Conservation (phyloP, 495 filamentous ascomycete genomes). For the Neurospora sp. region DNA sequence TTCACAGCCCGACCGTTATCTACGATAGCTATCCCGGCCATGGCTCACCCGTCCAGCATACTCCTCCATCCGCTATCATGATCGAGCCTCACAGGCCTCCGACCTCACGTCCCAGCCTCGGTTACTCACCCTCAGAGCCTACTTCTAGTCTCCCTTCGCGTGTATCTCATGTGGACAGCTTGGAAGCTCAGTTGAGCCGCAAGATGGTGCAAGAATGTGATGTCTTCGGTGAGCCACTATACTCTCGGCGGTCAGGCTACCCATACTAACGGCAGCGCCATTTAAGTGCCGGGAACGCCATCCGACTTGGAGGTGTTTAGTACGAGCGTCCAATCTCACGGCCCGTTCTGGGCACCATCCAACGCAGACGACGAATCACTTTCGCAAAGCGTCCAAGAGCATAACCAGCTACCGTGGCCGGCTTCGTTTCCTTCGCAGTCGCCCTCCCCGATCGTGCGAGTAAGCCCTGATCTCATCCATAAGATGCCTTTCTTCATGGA, state of each 20-base stretch:
- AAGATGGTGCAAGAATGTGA: slow-evolving; percentile 38
- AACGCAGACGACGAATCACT: slow-evolving; percentile 30
- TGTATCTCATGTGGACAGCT: slow-evolving; percentile 27
- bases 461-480: slow-evolving; percentile 42
- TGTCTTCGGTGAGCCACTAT: slow-evolving; percentile 29
- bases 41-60: slow-evolving; percentile 37
- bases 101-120: slow-evolving; percentile 41
- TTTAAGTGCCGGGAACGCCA: slow-evolving; percentile 27
- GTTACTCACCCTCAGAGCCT: slow-evolving; percentile 37
- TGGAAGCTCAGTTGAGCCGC: slow-evolving; percentile 34
- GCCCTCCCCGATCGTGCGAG: slow-evolving; percentile 22
- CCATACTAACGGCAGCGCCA: neutral
- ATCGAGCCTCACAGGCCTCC: slow-evolving; percentile 39
- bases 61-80: slow-evolving; percentile 41
- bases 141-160: slow-evolving; percentile 38
- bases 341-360: slow-evolving; percentile 32
- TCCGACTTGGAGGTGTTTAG: slow-evolving; percentile 35
- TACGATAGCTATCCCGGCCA: slow-evolving; percentile 41
- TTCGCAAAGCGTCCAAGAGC: slow-evolving; percentile 21
- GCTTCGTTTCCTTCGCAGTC: slow-evolving; percentile 17
- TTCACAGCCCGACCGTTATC: slow-evolving; percentile 41
- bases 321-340: slow-evolving; percentile 34
- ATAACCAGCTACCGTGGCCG: slow-evolving; percentile 12
- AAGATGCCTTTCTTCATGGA: slow-evolving; percentile 56
- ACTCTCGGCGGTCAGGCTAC: neutral